Conservation (phyloP, 495 filamentous ascomycete genomes). For the Aspergillus mulundensis region DNA sequence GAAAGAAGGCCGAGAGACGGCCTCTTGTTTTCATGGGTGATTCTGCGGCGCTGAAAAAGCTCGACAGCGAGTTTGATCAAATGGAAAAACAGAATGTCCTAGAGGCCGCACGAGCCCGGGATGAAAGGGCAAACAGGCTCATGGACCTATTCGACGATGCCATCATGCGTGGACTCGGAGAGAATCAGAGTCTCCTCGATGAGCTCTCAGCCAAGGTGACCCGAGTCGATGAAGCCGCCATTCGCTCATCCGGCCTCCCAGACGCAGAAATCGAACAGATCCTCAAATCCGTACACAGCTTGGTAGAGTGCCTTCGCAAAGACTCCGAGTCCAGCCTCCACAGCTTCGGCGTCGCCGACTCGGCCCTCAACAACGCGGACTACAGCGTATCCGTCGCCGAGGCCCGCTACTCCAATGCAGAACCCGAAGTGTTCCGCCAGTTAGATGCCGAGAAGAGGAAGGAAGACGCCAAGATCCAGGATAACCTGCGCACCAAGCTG, state of each 20-base stretch:
- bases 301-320: constrained; percentile 39
- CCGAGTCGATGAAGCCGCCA: constrained; percentile 30
- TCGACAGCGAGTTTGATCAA: constrained; percentile 51
- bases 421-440: constrained; percentile 39
- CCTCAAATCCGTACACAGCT: constrained; percentile 38
- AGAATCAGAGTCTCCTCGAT: constrained; percentile 50
- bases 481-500: constrained; percentile 43
- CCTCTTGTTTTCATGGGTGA: constrained; percentile 51
- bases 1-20: constrained; percentile 49
- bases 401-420: constrained; percentile 44
- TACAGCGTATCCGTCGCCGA: constrained; percentile 52
- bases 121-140: constrained; percentile 47
- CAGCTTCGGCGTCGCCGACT: constrained; percentile 45
- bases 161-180: constrained; percentile 48
- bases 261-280: constrained; percentile 44
- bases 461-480: constrained; percentile 47
- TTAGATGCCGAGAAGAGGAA: constrained; percentile 48
- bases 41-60: constrained; percentile 39
- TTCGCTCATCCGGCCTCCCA: constrained; percentile 31
- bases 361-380: constrained; percentile 49
- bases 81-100: constrained; percentile 51
- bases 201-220: constrained; percentile 39
- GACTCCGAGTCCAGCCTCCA: constrained; percentile 50
- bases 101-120: constrained; percentile 47
- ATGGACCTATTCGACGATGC: constrained; percentile 54